Evolutionary conservation across 768 basidiomycete species (phyloP).

Genomic region (Lyophyllum atratum): DNA sequence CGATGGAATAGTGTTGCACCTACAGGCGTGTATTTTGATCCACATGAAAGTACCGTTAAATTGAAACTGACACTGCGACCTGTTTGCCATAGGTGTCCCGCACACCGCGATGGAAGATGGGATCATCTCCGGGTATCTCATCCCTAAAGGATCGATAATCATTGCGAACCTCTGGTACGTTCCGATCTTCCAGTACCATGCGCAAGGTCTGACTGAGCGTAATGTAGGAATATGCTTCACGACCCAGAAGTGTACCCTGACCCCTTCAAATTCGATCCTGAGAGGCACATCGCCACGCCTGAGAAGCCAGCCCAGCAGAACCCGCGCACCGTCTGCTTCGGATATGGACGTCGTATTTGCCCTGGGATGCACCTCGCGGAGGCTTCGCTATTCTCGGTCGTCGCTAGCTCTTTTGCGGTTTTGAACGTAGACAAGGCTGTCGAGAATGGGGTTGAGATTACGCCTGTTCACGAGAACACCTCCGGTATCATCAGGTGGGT

Average conservation of each 20-base stretch:
- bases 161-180: background rate
- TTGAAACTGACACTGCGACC: background rate
- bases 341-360: slow-evolving; percentile 50
- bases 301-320: slow-evolving; percentile 36
- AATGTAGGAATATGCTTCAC: slow-evolving; percentile 50
- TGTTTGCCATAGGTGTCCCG: slow-evolving; percentile 27
- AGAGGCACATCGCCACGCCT: slow-evolving; percentile 38
- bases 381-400: slow-evolving; percentile 45
- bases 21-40: background rate
- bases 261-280: slow-evolving; percentile 50
- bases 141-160: background rate
- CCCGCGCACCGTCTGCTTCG: slow-evolving; percentile 45
- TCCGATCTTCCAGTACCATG: background rate
- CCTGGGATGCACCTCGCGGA: slow-evolving; percentile 56
- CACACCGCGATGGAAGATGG: background rate
- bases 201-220: background rate
- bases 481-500: slow-evolving; percentile 48
- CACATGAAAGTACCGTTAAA: slow-evolving; percentile 11
- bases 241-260: slow-evolving; percentile 51
- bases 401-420: slow-evolving; percentile 45
- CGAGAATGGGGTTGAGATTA: slow-evolving; percentile 45
- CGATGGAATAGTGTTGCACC: background rate
- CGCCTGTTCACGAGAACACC: slow-evolving; percentile 45
- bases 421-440: slow-evolving; percentile 49
- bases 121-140: background rate